Conservation (phyloP, 306 rosid species). For the Quercus agrifolia region DNA sequence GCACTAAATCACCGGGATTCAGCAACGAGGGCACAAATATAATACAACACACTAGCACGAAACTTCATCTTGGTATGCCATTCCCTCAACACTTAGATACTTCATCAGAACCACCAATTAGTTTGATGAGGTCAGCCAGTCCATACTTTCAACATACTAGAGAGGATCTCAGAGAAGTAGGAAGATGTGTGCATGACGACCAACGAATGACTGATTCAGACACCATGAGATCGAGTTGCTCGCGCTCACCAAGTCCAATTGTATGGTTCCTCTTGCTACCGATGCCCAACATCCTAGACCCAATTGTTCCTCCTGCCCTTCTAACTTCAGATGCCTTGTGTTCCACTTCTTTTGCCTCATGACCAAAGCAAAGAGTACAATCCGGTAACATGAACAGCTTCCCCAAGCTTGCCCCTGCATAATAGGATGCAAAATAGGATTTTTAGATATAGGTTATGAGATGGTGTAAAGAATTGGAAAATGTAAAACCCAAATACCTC, state of each 20-base stretch:
- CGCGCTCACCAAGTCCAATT: constrained; percentile 78
- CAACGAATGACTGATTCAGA: constrained; percentile 83
- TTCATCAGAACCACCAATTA: constrained; percentile 19
- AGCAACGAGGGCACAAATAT: constrained; percentile 11
- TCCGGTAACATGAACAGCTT: constrained; percentile 49
- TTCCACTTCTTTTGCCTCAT: constrained; percentile 25
- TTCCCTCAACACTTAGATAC: constrained; percentile 1
- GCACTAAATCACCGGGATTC: constrained; percentile 16
- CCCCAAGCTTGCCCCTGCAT: constrained; percentile 49
- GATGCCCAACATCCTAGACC: constrained; percentile 48
- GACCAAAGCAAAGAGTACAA: constrained; percentile 40
- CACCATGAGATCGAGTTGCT: constrained; percentile 74
- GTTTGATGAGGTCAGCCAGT: neutral
- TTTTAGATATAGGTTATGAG: constrained; percentile 8
- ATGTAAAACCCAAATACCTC: constrained; percentile 39
- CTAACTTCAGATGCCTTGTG: constrained; percentile 41
- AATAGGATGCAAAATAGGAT: neutral
- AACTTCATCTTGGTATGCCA: constrained; percentile 23
- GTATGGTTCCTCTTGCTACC: constrained; percentile 82
- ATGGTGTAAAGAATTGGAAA: neutral
- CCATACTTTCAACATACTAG: constrained; percentile 57
- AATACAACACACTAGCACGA: constrained; percentile 19
- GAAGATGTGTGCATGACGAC: constrained; percentile 83
- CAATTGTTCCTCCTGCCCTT: constrained; percentile 49
- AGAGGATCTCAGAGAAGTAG: constrained; percentile 71